Conservation (phyloP, 2,329 filamentous ascomycete genomes). For the Penicillium sp. region DNA sequence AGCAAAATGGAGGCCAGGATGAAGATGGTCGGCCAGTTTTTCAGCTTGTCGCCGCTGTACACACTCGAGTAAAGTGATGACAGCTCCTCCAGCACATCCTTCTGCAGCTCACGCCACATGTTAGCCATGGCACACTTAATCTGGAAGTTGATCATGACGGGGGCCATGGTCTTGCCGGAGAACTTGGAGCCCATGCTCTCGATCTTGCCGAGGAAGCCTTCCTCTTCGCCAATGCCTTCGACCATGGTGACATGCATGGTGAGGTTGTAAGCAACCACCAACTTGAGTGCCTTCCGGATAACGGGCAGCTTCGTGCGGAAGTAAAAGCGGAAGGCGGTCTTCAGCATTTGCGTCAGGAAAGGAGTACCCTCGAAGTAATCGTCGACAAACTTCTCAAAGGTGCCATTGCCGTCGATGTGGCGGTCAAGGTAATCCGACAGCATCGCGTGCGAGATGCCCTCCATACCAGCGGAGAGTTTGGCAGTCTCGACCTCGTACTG, state of each 20-base stretch:
- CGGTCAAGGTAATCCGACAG: conserved; percentile 91
- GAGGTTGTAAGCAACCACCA: conserved; percentile 92
- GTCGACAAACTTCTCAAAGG: conserved; percentile 90
- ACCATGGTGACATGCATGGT: conserved; percentile 94
- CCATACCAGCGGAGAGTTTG: conserved; percentile 81
- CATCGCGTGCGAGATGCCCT: conserved; percentile 76
- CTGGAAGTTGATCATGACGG: conserved; percentile 99
- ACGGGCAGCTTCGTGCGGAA: conserved; percentile 81
- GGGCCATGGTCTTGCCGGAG: conserved; percentile 84
- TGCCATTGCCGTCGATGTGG: conserved; percentile 85
- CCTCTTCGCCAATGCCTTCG: conserved; percentile 80
- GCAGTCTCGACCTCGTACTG: conserved; percentile 85
- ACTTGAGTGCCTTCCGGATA: conserved; percentile 91
- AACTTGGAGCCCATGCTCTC: conserved; percentile 83
- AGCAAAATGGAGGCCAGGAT: conserved; percentile 91
- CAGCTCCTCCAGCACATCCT: conserved; percentile 91
- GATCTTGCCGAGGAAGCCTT: conserved; percentile 75
- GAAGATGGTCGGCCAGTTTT: conserved; percentile 99
- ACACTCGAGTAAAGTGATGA: conserved; percentile 93
- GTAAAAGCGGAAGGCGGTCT: conserved; percentile 93
- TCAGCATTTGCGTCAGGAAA: conserved; percentile 92
- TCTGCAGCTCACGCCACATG: conserved; percentile 97
- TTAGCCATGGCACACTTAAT: conserved; percentile 96
- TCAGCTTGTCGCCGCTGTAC: conserved; percentile 93
- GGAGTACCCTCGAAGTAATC: conserved; percentile 95